phyloP scores from a whole-genome alignment of 1,139 yeast species.

The Lodderomyces metapsilosis region DNA sequence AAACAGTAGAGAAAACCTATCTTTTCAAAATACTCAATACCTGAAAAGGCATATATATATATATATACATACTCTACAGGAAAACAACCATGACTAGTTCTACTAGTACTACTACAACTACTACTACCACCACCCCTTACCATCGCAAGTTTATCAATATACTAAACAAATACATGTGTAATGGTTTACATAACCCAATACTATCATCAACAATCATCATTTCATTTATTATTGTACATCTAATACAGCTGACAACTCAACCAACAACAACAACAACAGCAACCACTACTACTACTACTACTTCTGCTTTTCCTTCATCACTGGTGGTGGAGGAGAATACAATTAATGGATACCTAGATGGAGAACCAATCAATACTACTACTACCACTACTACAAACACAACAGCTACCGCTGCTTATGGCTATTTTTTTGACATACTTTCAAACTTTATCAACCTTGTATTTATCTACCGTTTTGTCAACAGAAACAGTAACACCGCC shows the following conservation, averaged over 20 bases:
- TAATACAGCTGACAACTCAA: neutral
- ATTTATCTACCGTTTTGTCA: slow-evolving; percentile 22
- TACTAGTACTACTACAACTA: no score
- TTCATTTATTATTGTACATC: slow-evolving; percentile 26
- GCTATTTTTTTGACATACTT: slow-evolving; percentile 16
- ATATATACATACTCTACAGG: no score
- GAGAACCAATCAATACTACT: neutral
- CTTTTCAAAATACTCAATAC: no score
- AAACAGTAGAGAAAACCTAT: no score
- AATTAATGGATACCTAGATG: neutral
- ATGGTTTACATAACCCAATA: slow-evolving; percentile 43
- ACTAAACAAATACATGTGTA: slow-evolving; percentile 13
- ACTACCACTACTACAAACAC: no score
- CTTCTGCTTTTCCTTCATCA: neutral
- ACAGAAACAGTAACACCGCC: neutral
- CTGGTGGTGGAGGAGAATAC: neutral
- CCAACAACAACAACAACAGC: neutral
- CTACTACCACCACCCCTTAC: no score
- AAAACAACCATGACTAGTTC: no score
- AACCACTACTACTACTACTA: neutral
- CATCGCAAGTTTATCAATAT: slow-evolving; percentile 4
- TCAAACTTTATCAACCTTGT: slow-evolving; percentile 23
- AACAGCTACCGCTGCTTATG: neutral
- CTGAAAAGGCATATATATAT: no score
- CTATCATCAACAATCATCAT: slow-evolving; percentile 68